These are phyloP conservation scores for Suillus subaureus DNA, from an alignment of 768 basidiomycete species.

Conservation along the genomic window DNA sequence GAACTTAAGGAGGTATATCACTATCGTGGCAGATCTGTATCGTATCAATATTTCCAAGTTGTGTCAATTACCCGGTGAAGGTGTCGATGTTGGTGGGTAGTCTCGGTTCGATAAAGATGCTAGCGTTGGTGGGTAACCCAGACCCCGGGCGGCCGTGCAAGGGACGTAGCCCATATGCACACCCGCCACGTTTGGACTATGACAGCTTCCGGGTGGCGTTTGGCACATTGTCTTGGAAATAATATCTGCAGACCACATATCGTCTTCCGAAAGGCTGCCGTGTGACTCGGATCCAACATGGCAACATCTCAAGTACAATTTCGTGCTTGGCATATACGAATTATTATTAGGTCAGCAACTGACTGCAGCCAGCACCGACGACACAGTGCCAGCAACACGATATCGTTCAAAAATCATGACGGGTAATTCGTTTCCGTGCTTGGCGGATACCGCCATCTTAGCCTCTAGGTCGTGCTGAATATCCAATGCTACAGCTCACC, in stretches of 20 bases:
- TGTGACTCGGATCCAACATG: too few species aligned
- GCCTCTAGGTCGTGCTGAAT: background rate
- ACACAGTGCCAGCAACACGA: too few species aligned
- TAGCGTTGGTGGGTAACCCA: background rate
- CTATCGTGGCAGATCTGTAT: background rate
- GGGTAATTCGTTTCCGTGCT: background rate
- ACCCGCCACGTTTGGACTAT: background rate
- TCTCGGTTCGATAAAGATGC: background rate
- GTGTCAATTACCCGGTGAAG: background rate
- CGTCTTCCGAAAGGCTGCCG: background rate
- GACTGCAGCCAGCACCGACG: too few species aligned
- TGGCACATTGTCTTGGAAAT: background rate
- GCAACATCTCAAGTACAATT: too few species aligned
- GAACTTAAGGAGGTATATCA: background rate
- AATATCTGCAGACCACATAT: background rate
- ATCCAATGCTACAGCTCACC: background rate
- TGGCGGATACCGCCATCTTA: background rate
- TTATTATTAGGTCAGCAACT: background rate
- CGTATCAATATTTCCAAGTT: background rate
- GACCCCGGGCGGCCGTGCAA: background rate
- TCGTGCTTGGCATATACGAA: too few species aligned
- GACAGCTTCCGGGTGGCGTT: background rate
- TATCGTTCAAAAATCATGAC: background rate
- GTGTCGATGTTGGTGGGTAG: background rate
- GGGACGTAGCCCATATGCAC: background rate